Evolutionary conservation across 176 grass and related monocot genomes (phyloP).

Genomic region (Miscanthus lutarioriparius): DNA sequence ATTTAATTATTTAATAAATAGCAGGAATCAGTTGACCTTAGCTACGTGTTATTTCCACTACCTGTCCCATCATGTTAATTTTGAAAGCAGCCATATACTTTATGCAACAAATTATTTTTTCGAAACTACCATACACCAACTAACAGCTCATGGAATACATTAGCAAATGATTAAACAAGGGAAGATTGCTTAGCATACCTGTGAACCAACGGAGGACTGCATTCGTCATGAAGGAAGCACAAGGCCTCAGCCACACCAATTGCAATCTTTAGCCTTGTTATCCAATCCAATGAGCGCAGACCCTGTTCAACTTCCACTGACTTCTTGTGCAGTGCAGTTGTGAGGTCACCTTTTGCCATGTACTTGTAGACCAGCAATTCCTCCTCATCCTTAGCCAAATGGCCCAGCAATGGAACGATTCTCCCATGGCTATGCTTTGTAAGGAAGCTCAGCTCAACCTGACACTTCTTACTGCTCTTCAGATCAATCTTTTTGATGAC

Average conservation of each 20-base stretch:
- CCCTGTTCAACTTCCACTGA: constrained; percentile 43
- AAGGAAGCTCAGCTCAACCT: constrained; percentile 57
- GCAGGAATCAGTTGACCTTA: neutral
- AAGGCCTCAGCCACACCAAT: constrained; percentile 73
- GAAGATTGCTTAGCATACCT: constrained; percentile 46
- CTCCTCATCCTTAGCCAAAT: constrained; percentile 53
- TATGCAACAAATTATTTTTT: constrained; percentile 10
- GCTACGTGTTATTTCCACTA: neutral
- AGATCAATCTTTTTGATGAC: constrained; percentile 62
- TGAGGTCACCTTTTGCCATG: constrained; percentile 82
- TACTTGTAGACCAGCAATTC: constrained; percentile 71
- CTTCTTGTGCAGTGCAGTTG: constrained; percentile 63
- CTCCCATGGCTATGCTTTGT: constrained; percentile 48
- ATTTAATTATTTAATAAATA: constrained; percentile 9
- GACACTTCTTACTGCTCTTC: constrained; percentile 46
- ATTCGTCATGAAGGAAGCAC: constrained; percentile 88
- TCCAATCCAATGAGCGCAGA: constrained; percentile 83
- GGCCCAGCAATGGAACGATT: constrained; percentile 73
- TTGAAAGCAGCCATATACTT: constrained; percentile 31
- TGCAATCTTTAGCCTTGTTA: constrained; percentile 92
- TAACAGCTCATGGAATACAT: constrained; percentile 5
- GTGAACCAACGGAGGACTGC: constrained; percentile 78
- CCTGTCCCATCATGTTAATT: constrained; percentile 16
- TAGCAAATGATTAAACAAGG: neutral
- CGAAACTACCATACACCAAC: constrained; percentile 5